Evolutionary conservation across 768 basidiomycete genomes (phyloP), one percentile per base, ranked within the genome.

Genomic region (Serendipita vermifera): DNA sequence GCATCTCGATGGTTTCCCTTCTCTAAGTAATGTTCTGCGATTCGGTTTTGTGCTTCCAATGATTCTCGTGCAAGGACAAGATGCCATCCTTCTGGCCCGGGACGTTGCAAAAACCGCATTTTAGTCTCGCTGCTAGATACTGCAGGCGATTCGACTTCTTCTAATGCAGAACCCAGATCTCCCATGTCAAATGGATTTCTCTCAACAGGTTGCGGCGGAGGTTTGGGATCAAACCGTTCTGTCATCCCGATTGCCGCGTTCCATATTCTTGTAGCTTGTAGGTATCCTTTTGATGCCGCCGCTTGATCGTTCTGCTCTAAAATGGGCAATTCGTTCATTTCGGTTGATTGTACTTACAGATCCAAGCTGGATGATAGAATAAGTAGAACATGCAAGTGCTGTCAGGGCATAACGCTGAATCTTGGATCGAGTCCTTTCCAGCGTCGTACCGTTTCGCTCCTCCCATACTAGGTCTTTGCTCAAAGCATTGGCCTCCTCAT

Each of bases 1-100:
- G 88, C 82, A 62, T 93, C 90, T 20, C 85, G 78, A 2, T 82
- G 78, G 3, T 91, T 89, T 0, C 94, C 94, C 15, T 89, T 79
- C 0, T 70, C 66, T 17, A 81, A 72, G 62, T 91, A 88, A 0
- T 77, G 73, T 5, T 79, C 74, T 0, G 78, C 72, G 5, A 94
- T 71, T 2, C 79, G 72, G 57, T 93, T 77, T 2, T 87, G 69
- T 0, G 82, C 80, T 0, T 72, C 69, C 3, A 91, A 69, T 3
- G 94, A 74, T 9, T 80, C 82, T 62, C 69, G 56, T 13, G 32
- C 38, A 13, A 32, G 14, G 20, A 1, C n/a, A 87, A 87, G 92
- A 60, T 88, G 82, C 6, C 85, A 57, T 1, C 77, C 77, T 55
- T 80, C 75, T 38, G 79, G 68, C 38, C 73, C 68, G 38, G 71